Evolutionary conservation across 768 basidiomycete genomes (phyloP).

Genomic region (Phylloporus arenicola): DNA sequence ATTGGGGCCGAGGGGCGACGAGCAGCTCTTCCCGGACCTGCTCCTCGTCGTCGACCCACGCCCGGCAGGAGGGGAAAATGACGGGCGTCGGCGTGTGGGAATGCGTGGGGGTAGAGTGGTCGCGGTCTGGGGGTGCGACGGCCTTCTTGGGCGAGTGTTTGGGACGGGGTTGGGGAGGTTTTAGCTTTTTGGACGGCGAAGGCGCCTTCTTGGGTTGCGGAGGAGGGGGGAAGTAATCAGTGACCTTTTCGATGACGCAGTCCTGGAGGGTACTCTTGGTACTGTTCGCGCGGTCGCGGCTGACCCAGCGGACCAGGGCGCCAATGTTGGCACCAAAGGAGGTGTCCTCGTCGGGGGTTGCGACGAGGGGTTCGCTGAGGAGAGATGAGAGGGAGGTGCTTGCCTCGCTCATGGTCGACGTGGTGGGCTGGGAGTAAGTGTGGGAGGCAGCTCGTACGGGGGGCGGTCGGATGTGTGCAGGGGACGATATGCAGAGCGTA

Average conservation of each 20-base stretch:
- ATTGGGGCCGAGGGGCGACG: slow-evolving; percentile 18
- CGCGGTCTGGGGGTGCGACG: slow-evolving; percentile 1
- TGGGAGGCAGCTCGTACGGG: slow-evolving; percentile 33
- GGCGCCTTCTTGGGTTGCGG: slow-evolving; percentile 16
- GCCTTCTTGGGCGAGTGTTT: slow-evolving; percentile 13
- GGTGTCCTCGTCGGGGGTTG: slow-evolving; percentile 36
- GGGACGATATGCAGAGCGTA: slow-evolving; percentile 47
- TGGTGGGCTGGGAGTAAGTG: slow-evolving; percentile 29
- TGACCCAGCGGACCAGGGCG: slow-evolving; percentile 31
- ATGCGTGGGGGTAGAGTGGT: slow-evolving; percentile 17
- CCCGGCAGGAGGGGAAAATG: slow-evolving; percentile 30
- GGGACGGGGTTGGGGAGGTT: slow-evolving; percentile 19
- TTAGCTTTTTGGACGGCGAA: slow-evolving; percentile 15
- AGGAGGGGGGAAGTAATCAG: slow-evolving; percentile 26
- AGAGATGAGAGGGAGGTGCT: slow-evolving; percentile 52
- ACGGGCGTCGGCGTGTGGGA: slow-evolving; percentile 30
- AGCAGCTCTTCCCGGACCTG: slow-evolving; percentile 17
- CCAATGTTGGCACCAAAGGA: slow-evolving; percentile 46
- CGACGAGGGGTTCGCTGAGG: slow-evolving; percentile 38
- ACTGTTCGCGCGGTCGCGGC: slow-evolving; percentile 21
- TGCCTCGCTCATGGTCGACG: slow-evolving; percentile 34
- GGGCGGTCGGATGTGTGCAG: slow-evolving; percentile 26
- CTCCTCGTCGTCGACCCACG: slow-evolving; percentile 26
- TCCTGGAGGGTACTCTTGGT: slow-evolving; percentile 25
- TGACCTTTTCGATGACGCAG: slow-evolving; percentile 26